A percentile compares a stretch with the other conserved stretches of the same genome.
phyloP scores from a whole-genome alignment of 768 basidiomycete species.

The Astraeus odoratus region DNA sequence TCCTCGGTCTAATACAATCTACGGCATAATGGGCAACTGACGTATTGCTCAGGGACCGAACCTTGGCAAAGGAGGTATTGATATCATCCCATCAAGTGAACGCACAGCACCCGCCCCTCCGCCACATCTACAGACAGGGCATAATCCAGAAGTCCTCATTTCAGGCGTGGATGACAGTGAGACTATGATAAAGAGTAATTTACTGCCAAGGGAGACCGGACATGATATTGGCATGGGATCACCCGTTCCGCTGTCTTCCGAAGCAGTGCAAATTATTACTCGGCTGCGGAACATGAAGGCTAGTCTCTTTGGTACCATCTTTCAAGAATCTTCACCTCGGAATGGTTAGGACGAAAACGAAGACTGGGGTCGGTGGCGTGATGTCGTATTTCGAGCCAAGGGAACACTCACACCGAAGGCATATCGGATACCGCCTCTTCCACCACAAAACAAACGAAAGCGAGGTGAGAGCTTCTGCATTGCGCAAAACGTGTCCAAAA shows the following conservation, averaged over 20 bases:
- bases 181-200: constrained; percentile 25
- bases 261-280: constrained; percentile 75
- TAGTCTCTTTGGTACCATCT: constrained; percentile 8
- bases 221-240: constrained; percentile 86
- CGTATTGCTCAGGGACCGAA: constrained; percentile 47
- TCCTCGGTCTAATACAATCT: neutral
- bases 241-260: constrained; percentile 68
- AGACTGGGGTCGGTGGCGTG: constrained; percentile 85
- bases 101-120: constrained; percentile 57
- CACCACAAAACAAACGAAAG: constrained; percentile 54
- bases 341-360: constrained; percentile 68
- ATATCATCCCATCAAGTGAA: constrained; percentile 60
- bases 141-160: constrained; percentile 42
- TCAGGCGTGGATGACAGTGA: neutral
- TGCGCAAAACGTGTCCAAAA: neutral
- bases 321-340: neutral
- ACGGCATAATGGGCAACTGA: neutral
- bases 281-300: constrained; percentile 80
- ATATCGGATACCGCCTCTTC: constrained; percentile 33
- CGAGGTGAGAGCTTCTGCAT: constrained; percentile 33
- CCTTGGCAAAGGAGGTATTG: constrained; percentile 76
- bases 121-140: constrained; percentile 26
- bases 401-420: constrained; percentile 40
- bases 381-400: constrained; percentile 76
- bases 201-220: constrained; percentile 78